Percentiles rank a stretch among this genome's conserved stretches.
Conservation (phyloP, 2,329 filamentous ascomycete genomes). For the Furcasterigmium sp. region DNA sequence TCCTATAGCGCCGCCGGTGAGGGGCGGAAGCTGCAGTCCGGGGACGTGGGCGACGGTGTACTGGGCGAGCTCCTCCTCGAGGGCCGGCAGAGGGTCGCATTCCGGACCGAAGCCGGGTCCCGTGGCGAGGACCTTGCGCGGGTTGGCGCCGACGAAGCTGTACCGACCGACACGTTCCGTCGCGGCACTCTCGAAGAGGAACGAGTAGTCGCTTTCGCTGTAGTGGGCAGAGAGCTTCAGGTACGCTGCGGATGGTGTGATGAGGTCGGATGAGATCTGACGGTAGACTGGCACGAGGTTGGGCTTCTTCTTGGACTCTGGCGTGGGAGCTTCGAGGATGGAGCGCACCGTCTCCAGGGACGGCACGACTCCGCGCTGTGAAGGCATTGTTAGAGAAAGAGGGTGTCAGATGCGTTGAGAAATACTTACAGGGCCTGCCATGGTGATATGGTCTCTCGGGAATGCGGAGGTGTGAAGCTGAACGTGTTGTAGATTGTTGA, state of each 20-base stretch:
- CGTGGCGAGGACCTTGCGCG: constrained; percentile 76
- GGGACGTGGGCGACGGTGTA: constrained; percentile 80
- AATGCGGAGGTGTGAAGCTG: constrained; percentile 2
- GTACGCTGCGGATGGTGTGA: constrained; percentile 93
- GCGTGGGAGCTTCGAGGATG: constrained; percentile 26
- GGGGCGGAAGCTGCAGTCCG: constrained; percentile 72
- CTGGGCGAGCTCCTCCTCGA: constrained; percentile 75
- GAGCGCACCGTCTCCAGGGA: constrained; percentile 40
- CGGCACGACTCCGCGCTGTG: constrained; percentile 35
- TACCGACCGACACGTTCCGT: constrained; percentile 92
- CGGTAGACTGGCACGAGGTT: constrained; percentile 81
- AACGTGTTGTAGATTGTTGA: constrained; percentile 7
- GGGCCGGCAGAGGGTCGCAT: constrained; percentile 74
- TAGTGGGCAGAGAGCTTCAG: constrained; percentile 79
- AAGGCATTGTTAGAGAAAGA: constrained; percentile 7
- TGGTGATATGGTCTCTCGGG: constrained; percentile 11
- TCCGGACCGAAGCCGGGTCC: constrained; percentile 82
- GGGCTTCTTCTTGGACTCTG: constrained; percentile 28
- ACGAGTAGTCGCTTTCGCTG: constrained; percentile 69
- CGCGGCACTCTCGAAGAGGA: constrained; percentile 92
- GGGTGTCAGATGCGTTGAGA: background rate
- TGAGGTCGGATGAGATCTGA: constrained; percentile 83
- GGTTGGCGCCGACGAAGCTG: constrained; percentile 85
- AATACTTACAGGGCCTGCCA: constrained; percentile 24
- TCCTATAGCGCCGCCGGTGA: constrained; percentile 89